Evolutionary conservation across 1,284 basidiomycete species (phyloP), one percentile per base, ranked within the genome.

Genomic region (Austroboletus niveus): DNA sequence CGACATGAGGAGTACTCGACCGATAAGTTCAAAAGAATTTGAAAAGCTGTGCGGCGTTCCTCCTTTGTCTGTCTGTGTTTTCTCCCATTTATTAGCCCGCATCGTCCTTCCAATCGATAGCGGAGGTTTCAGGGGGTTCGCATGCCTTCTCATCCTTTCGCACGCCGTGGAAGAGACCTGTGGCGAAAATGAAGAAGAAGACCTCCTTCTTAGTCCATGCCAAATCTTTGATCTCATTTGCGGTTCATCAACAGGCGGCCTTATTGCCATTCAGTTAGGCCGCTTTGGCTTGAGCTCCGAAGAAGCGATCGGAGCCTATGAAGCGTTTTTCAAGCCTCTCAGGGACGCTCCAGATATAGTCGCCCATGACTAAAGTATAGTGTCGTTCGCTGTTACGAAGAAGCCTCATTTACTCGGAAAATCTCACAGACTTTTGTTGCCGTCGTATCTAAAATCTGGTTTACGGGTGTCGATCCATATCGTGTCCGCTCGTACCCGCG

Each of bases 401-500:
- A 5, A 35, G 8, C 34, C 34, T 35, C 10, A 35, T 35, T 35
- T 14, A 15, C 15, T 35, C 12, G 34, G 14, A 35, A 35, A 35
- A 35, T 20, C 27, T 10, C 3, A 24, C 31, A 42, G 47, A 50
- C 49, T 1, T 50, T 50, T 4, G 43, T 50, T n/a, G 45, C 43
- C 4, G 43, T 50, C n/a, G 49, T 45, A 7, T 45, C 49, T 10
- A 45, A 35, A 22, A 41, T 42, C 20, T 27, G 14, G 10, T 46
- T 14, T 15, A 15, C 34, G n/a, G 34, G 34, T 35, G 15, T 35
- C 31, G 43, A 51, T 36, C 44, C 49, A 24, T 36, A 51, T 36
- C 49, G 44, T 4, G 36, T 51, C 14, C 44, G 49, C 10, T 46
- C 49, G 1, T 51, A 51, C 46, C 32, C 8, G 30, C 45, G 49